These are phyloP conservation scores for Penicillium frequentans DNA, from an alignment of 2,329 filamentous ascomycete species.

Conservation along the genomic window DNA sequence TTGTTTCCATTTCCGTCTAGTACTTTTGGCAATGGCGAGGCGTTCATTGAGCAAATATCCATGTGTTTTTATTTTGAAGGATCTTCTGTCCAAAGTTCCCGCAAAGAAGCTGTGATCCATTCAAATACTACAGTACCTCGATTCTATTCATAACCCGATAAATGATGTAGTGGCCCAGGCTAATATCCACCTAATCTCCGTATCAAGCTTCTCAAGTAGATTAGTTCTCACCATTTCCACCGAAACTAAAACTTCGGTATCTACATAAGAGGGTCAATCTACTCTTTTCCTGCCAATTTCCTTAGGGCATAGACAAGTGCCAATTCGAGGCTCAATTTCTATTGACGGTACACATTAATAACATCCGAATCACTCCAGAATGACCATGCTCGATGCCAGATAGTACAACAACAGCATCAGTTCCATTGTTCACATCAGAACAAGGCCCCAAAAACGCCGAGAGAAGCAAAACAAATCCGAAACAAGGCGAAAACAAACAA, in stretches of 20 bases:
- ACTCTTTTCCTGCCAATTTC: neutral
- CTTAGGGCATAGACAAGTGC: neutral
- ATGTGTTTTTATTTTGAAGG: conserved; percentile 12
- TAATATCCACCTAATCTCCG: too few species aligned
- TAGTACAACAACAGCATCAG: neutral
- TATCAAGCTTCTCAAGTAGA: too few species aligned
- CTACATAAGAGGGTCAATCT: neutral
- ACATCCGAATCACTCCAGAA: neutral
- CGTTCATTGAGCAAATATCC: conserved; percentile 26
- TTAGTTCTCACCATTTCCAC: too few species aligned
- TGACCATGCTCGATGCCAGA: conserved; percentile 6
- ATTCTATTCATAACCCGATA: neutral
- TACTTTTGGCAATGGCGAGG: conserved; percentile 27
- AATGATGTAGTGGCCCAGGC: neutral
- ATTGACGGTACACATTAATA: neutral
- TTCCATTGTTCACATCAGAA: neutral
- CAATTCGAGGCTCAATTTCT: neutral
- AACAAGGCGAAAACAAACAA: neutral
- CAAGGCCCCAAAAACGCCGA: neutral
- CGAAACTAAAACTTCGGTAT: too few species aligned
- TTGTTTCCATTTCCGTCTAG: conserved; percentile 2
- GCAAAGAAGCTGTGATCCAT: conserved; percentile 4
- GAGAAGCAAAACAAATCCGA: neutral
- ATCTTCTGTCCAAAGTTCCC: neutral
- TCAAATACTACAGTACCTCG: neutral